Base-by-base conservation (phyloP, 768 basidiomycete genomes). In the Chalciporus piperatus region DNA sequence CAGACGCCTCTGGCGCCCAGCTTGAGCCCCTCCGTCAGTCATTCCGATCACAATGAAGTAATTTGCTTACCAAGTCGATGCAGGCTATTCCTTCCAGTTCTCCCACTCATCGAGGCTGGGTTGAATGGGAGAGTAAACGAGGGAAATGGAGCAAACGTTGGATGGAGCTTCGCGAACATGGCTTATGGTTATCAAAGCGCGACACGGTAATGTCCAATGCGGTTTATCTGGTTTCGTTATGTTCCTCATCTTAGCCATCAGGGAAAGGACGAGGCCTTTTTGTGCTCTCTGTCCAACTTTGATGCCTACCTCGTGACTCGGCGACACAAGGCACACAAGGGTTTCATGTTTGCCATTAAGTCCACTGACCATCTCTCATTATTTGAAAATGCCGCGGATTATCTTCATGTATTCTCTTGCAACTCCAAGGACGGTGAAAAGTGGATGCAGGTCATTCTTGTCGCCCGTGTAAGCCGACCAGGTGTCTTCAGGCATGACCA, bases 101-200 rank as follows among this genome's bases (percentile, higher is more conserved):
- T 20, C 75, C 77, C 45, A 66, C 58, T 4, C 61, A 72, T 55
- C 72, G 77, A 37, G 78, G 87, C 6, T 93, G 84, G 61, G 83
- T 98, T 22, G 90, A 98, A 66, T 89, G 85, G 80, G 92, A 96
- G 73, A 76, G 75, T 41, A 98, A 96, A 72, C 82, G 87, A 52
- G 93, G 93, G 32, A 97, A 97, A 70, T 99, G 96, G 97, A 86
- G 76, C 50, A 98, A 98, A 70, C 81, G 92, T 30, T 95, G 86
- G 83, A 75, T 99, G 64, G 83, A 86, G 60, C 79, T 97, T 22
- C 79, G 90, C 43, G 92, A 95, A 61, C 91, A 95, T 57, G 81
- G 82, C 53, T 64, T 98, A 48, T 96, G 85, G 79, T 65, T 96
- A 33, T 87, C 91, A 27, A 98, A 98, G 71, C 86, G 89, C 16